phyloP scores from a whole-genome alignment of 352 stramenopile genomes.

The Elongisporangium prolatum region DNA sequence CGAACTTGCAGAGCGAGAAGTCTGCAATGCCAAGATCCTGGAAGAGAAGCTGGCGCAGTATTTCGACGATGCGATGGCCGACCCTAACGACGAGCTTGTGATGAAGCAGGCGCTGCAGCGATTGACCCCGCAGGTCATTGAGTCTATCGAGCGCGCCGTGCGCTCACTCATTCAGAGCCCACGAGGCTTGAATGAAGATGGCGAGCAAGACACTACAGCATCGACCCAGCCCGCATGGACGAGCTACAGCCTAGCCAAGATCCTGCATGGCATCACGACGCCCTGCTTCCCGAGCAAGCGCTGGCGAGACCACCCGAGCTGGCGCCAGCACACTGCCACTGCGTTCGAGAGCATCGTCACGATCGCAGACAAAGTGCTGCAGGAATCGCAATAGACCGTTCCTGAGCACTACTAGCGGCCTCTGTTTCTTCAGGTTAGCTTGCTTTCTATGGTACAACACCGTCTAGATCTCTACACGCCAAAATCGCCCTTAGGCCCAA shows the following conservation, averaged over 20 bases:
- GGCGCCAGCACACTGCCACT: constrained; percentile 59
- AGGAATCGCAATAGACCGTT: constrained; percentile 12
- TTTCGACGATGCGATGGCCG: constrained; percentile 44
- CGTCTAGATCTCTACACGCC: background rate
- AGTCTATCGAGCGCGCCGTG: constrained; percentile 53
- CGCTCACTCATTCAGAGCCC: constrained; percentile 24
- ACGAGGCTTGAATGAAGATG: constrained; percentile 14
- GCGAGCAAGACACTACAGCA: constrained; percentile 9
- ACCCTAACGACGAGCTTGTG: constrained; percentile 18
- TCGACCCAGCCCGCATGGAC: constrained; percentile 31
- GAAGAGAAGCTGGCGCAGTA: constrained; percentile 55
- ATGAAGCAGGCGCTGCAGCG: constrained; percentile 43
- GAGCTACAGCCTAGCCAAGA: constrained; percentile 60
- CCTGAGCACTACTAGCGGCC: no score
- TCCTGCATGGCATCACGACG: constrained; percentile 73
- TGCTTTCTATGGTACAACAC: background rate
- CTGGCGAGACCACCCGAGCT: constrained; percentile 65
- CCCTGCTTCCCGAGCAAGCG: constrained; percentile 48
- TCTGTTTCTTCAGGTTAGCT: background rate
- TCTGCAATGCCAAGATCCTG: constrained; percentile 24
- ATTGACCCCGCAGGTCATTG: constrained; percentile 40
- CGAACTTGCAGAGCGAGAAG: constrained; percentile 6
- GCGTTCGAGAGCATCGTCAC: constrained; percentile 72
- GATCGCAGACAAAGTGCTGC: constrained; percentile 53
- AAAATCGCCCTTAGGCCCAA: background rate